phyloP scores from a whole-genome alignment of 352 stramenopile species.

The Labyrinthula sp. region DNA sequence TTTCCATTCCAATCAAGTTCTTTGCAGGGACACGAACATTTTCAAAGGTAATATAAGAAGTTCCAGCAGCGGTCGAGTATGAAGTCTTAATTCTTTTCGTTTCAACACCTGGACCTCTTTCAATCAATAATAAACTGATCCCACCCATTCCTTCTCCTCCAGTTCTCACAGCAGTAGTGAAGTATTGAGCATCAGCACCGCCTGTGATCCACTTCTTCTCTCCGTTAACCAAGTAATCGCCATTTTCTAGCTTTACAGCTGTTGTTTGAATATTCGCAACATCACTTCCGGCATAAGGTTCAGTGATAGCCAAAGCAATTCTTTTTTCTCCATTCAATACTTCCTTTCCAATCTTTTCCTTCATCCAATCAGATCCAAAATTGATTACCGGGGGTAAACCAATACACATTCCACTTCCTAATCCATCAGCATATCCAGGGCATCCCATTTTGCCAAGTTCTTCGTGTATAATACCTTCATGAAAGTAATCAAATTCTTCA shows the following conservation, averaged over 20 bases:
- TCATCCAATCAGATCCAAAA: slow-evolving; percentile 27
- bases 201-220: slow-evolving; percentile 30
- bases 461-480: slow-evolving; percentile 22
- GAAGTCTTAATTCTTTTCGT: slow-evolving; percentile 24
- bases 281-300: slow-evolving; percentile 17
- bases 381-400: slow-evolving; percentile 22
- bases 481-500: slow-evolving; percentile 29
- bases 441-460: slow-evolving; percentile 22
- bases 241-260: slow-evolving; percentile 8
- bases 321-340: slow-evolving; percentile 24
- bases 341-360: slow-evolving; percentile 26
- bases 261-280: slow-evolving; percentile 16
- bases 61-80: slow-evolving; percentile 24
- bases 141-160: slow-evolving; percentile 10
- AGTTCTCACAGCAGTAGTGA: slow-evolving; percentile 22
- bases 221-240: slow-evolving; percentile 25
- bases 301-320: slow-evolving; percentile 24
- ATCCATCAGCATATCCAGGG: slow-evolving; percentile 20
- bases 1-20: slow-evolving; percentile 24
- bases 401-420: slow-evolving; percentile 23
- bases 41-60: slow-evolving; percentile 33
- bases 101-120: slow-evolving; percentile 6
- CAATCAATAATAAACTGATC: slow-evolving; percentile 20
- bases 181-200: slow-evolving; percentile 24
- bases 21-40: slow-evolving; percentile 26